Evolutionary conservation across 441 rosid genomes (phyloP).

Genomic region (Brassica hybrid): DNA sequence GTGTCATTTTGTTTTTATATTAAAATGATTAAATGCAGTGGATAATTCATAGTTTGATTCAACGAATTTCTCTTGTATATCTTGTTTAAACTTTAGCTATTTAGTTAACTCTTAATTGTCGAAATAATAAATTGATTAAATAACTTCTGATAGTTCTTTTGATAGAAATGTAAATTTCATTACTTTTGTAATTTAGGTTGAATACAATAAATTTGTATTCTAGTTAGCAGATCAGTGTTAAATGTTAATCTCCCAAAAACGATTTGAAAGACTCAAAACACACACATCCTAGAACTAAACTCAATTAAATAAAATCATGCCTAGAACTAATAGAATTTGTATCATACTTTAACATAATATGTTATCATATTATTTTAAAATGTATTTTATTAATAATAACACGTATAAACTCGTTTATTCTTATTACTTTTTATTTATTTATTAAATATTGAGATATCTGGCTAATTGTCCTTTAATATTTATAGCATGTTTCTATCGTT

Average conservation of each 20-base stretch:
- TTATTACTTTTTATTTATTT: too few species aligned
- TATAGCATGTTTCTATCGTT: background rate
- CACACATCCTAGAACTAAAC: too few species aligned
- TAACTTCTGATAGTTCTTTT: background rate
- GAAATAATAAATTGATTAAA: background rate
- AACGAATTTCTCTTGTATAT: background rate
- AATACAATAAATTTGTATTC: background rate
- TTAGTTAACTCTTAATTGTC: background rate
- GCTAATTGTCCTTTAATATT: background rate
- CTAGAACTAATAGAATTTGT: background rate
- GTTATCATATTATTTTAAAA: too few species aligned
- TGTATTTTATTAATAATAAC: background rate
- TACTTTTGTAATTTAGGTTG: too few species aligned
- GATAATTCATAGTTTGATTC: slow-evolving; percentile 5
- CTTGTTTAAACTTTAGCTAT: background rate
- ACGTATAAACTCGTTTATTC: background rate
- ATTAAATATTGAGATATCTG: background rate
- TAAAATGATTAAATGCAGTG: background rate
- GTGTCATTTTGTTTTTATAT: slow-evolving; percentile 23
- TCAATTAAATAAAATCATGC: too few species aligned
- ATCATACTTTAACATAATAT: too few species aligned
- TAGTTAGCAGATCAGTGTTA: background rate
- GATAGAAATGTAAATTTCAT: too few species aligned
- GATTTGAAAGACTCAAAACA: too few species aligned
- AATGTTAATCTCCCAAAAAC: too few species aligned